Percentiles rank a stretch among this genome's conserved stretches.
phyloP scores from a whole-genome alignment of 1,284 basidiomycete species.

The Ganoderma meredithae region DNA sequence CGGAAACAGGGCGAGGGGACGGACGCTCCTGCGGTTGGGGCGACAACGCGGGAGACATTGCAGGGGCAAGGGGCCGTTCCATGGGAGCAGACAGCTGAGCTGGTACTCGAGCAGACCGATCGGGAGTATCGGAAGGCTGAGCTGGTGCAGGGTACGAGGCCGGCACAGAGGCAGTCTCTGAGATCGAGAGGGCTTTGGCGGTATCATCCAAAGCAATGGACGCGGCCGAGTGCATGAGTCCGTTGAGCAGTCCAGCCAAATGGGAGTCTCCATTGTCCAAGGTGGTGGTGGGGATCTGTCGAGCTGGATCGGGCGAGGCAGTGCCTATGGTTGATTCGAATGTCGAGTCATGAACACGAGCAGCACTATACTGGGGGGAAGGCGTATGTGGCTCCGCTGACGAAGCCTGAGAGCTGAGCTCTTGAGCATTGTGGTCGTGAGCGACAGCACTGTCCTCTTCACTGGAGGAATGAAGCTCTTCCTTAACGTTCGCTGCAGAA shows the following conservation, averaged over 20 bases:
- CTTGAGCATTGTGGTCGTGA: slow-evolving; percentile 48
- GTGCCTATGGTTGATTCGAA: slow-evolving; percentile 35
- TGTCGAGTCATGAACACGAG: slow-evolving; percentile 40
- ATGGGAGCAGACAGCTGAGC: slow-evolving; percentile 14
- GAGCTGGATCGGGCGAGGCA: slow-evolving; percentile 19
- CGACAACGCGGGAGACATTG: slow-evolving; percentile 16
- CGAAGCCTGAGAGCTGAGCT: slow-evolving; percentile 72
- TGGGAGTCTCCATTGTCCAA: slow-evolving; percentile 63
- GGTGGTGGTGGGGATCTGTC: slow-evolving; percentile 13
- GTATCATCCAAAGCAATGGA: slow-evolving; percentile 18
- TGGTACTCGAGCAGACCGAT: slow-evolving; percentile 25
- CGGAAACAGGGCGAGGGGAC: background rate
- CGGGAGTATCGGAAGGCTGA: slow-evolving; percentile 19
- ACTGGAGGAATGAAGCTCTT: slow-evolving; percentile 34
- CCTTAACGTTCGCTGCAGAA: slow-evolving; percentile 19
- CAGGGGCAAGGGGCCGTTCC: slow-evolving; percentile 6
- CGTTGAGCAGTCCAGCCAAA: slow-evolving; percentile 70
- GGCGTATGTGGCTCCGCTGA: slow-evolving; percentile 69
- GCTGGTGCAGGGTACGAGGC: slow-evolving; percentile 14
- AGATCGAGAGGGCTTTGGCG: slow-evolving; percentile 11
- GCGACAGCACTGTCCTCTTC: slow-evolving; percentile 34
- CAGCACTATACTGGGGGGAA: slow-evolving; percentile 61
- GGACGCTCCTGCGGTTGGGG: slow-evolving; percentile 12
- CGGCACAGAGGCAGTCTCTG: slow-evolving; percentile 15
- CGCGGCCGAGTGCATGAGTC: slow-evolving; percentile 56